Conservation (phyloP, 805 yeast genomes). For the Cyberlindnera mississippiensis region DNA sequence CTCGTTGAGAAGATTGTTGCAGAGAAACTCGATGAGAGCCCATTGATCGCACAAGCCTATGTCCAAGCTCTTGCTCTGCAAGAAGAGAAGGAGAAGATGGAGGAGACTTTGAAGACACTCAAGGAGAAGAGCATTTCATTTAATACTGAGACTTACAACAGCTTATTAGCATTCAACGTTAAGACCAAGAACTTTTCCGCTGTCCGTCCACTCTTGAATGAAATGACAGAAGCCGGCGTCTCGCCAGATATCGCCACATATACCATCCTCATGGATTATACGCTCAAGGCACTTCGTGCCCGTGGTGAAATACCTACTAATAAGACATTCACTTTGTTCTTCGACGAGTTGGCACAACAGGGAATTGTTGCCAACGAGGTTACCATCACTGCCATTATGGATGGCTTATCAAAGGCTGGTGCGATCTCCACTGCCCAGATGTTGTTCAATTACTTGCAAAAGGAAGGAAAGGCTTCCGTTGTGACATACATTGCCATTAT, state of each 20-base stretch:
- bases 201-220: conserved; percentile 46
- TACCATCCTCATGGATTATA: conserved; percentile 52
- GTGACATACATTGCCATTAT: conserved; percentile 45
- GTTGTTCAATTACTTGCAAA: conserved; percentile 41
- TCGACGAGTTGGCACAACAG: conserved; percentile 37
- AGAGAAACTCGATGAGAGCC: conserved; percentile 34
- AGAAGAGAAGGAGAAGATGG: conserved; percentile 15
- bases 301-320: conserved; percentile 40
- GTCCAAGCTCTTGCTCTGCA: conserved; percentile 18
- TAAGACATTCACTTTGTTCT: conserved; percentile 35
- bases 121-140: conserved; percentile 37
- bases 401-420: conserved; percentile 47
- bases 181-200: conserved; percentile 36
- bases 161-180: conserved; percentile 41
- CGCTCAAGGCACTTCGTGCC: conserved; percentile 43
- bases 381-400: conserved; percentile 50
- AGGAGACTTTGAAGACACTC: conserved; percentile 6
- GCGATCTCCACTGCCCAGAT: conserved; percentile 48
- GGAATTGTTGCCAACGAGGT: conserved; percentile 39
- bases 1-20: conserved; percentile 31
- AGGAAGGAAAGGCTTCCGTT: conserved; percentile 31
- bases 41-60: conserved; percentile 23
- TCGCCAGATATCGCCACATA: conserved; percentile 60
- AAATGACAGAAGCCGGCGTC: conserved; percentile 39
- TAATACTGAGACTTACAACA: conserved; percentile 47